Evolutionary conservation across 2,329 filamentous ascomycete species (phyloP).

Genomic region (Torrubiella hemipterigena): DNA sequence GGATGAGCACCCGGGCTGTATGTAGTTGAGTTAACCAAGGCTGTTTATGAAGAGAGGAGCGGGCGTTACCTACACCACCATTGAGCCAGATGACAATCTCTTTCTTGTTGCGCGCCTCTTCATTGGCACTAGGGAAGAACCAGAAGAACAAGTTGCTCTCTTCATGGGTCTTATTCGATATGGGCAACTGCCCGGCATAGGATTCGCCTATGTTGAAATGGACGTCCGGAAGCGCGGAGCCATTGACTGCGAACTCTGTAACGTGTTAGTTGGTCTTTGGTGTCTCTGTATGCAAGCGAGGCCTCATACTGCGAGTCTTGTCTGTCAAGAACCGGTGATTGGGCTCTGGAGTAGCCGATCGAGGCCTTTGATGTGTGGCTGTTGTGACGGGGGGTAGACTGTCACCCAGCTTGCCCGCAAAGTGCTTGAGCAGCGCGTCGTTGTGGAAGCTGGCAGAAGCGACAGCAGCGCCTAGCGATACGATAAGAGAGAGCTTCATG

Average conservation of each 20-base stretch:
- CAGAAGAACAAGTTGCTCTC: constrained; percentile 36
- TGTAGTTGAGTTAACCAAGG: background rate
- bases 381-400: too few species aligned
- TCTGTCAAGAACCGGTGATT: too few species aligned
- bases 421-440: too few species aligned
- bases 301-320: too few species aligned
- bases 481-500: too few species aligned
- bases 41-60: background rate
- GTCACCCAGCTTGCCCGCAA: too few species aligned
- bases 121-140: constrained; percentile 37
- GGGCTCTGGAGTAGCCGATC: too few species aligned
- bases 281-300: too few species aligned
- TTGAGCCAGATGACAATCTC: constrained; percentile 39
- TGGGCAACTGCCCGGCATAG: constrained; percentile 46
- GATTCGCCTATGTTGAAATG: constrained; percentile 50
- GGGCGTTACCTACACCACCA: constrained; percentile 18
- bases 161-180: constrained; percentile 28
- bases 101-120: constrained; percentile 20
- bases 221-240: constrained; percentile 49
- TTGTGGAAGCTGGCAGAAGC: too few species aligned
- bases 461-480: too few species aligned
- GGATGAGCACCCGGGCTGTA: constrained; percentile 43
- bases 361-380: too few species aligned
- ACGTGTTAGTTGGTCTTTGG: too few species aligned
- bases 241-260: constrained; percentile 46